Conservation (phyloP, 805 yeast genomes). For the Debaryomyces castellii region DNA sequence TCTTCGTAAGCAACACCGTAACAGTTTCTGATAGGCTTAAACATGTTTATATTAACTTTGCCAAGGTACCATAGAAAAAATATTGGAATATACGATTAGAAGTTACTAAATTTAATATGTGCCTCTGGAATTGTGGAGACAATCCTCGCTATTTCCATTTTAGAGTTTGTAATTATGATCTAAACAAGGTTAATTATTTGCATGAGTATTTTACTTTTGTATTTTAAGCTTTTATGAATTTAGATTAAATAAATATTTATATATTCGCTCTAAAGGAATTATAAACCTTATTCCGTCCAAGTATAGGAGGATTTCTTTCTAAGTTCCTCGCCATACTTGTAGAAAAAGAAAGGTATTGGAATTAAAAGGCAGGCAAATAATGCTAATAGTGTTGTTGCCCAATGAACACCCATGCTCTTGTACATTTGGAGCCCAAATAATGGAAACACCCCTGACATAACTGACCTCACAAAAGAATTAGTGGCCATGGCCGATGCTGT, state of each 20-base stretch:
- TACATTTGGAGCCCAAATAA: constrained; percentile 53
- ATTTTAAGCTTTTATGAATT: constrained; percentile 14
- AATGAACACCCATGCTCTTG: constrained; percentile 43
- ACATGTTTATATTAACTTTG: too few relatives aligned
- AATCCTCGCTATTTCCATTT: too few relatives aligned
- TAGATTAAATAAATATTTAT: too few relatives aligned
- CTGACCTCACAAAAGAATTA: constrained; percentile 53
- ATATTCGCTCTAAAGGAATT: too few relatives aligned
- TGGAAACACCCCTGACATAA: constrained; percentile 58
- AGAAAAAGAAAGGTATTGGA: constrained; percentile 7
- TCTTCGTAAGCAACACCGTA: too few relatives aligned
- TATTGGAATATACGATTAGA: too few relatives aligned
- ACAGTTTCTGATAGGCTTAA: too few relatives aligned
- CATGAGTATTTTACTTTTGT: too few relatives aligned
- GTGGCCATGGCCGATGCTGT: constrained; percentile 66
- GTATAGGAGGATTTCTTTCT: constrained; percentile 5
- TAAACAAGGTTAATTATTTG: too few relatives aligned
- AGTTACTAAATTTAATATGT: too few relatives aligned
- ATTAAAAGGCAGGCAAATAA: constrained; percentile 37
- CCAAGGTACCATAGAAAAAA: too few relatives aligned
- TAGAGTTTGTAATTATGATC: too few relatives aligned
- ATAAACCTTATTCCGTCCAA: constrained; percentile 17
- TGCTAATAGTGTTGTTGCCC: constrained; percentile 57
- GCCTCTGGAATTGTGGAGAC: constrained; percentile 1
- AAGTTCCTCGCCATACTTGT: constrained; percentile 4